These are phyloP conservation scores for Hygrophila difformis DNA, from an alignment of 257 asterid species.

Conservation along the genomic window DNA sequence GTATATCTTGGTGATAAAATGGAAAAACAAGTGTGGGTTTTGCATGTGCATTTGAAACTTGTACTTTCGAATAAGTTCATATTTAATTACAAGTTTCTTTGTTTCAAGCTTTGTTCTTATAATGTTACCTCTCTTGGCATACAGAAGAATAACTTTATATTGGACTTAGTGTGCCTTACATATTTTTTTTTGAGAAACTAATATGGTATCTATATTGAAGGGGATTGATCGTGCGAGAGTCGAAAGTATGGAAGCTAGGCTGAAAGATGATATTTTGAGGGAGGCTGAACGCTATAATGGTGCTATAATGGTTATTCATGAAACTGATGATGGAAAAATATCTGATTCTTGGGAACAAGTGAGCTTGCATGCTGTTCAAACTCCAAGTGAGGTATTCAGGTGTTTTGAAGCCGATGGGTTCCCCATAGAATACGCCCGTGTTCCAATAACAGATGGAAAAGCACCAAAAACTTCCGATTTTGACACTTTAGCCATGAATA, in stretches of 20 bases:
- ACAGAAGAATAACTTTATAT: constrained; percentile 2
- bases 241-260: constrained; percentile 92
- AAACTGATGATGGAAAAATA: constrained; percentile 81
- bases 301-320: constrained; percentile 93
- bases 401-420: constrained; percentile 73
- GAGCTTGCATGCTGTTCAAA: constrained; percentile 63
- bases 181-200: constrained; percentile 20
- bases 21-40: constrained; percentile 7
- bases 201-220: constrained; percentile 33
- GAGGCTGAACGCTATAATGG: constrained; percentile 88
- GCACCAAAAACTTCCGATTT: constrained; percentile 98
- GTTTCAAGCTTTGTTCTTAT: background rate
- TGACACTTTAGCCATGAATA: constrained; percentile 67
- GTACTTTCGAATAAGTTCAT: background rate
- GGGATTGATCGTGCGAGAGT: constrained; percentile 95
- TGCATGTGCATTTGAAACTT: constrained; percentile 9
- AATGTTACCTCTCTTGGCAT: constrained; percentile 11
- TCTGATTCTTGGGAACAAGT: constrained; percentile 93
- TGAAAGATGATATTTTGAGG: constrained; percentile 91
- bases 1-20: constrained; percentile 1
- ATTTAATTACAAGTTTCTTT: background rate
- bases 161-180: too few relatives aligned
- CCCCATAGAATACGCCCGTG: constrained; percentile 93
- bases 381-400: constrained; percentile 89
- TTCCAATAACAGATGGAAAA: constrained; percentile 97